phyloP scores from a whole-genome alignment of 2,329 filamentous ascomycete species.

The Monilinia laxa region DNA sequence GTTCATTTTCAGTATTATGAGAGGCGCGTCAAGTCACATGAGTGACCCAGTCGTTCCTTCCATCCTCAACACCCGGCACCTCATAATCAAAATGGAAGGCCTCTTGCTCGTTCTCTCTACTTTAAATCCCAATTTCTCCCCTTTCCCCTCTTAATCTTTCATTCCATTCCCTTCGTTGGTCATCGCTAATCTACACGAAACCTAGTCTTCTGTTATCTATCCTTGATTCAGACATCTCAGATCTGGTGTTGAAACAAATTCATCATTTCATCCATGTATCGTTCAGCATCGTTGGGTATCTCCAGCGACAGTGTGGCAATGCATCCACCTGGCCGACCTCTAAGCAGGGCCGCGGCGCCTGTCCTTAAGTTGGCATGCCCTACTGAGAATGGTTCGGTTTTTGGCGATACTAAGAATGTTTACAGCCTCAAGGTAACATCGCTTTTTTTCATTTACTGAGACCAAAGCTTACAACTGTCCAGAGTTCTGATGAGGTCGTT shows the following conservation, averaged over 20 bases:
- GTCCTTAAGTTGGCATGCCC: background rate
- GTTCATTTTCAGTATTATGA: background rate
- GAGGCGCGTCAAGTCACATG: background rate
- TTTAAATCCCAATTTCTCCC: background rate
- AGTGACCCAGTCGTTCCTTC: conserved; percentile 1
- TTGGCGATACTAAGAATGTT: background rate
- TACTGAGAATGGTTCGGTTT: background rate
- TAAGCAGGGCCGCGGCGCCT: background rate
- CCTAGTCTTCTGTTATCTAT: too few species aligned
- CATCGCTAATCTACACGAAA: too few species aligned
- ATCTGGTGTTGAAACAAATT: background rate
- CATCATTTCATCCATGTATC: background rate
- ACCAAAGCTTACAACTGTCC: background rate
- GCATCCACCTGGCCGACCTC: background rate
- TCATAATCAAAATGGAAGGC: background rate
- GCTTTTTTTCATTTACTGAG: background rate
- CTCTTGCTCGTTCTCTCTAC: background rate
- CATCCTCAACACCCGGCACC: background rate
- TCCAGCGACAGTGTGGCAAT: background rate
- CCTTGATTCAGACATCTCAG: too few species aligned
- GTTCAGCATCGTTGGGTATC: background rate
- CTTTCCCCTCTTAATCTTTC: background rate
- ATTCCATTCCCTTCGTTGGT: background rate
- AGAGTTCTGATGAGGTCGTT: background rate
- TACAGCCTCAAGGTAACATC: background rate